These are phyloP conservation scores for Neurospora intermedia DNA, from an alignment of 495 filamentous ascomycete species.

Conservation along the genomic window DNA sequence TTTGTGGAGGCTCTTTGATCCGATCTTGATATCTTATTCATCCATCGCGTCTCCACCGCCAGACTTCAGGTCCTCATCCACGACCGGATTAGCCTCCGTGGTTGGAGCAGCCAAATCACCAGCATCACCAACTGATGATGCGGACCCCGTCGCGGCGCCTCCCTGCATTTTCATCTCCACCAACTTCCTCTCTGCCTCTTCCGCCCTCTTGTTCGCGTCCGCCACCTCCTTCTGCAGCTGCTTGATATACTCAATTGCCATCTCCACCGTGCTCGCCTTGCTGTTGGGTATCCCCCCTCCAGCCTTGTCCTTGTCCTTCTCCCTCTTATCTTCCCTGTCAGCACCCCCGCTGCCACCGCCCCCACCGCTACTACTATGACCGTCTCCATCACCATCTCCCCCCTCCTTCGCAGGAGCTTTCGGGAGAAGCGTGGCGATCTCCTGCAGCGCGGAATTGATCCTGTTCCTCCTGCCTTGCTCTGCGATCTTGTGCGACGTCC, in stretches of 20 bases:
- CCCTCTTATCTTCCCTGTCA: constrained; percentile 14
- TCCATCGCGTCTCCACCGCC: background rate
- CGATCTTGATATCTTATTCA: background rate
- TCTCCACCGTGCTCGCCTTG: constrained; percentile 93
- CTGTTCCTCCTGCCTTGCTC: constrained; percentile 92
- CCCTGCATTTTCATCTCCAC: constrained; percentile 6
- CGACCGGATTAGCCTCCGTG: background rate
- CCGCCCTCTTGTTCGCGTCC: constrained; percentile 53
- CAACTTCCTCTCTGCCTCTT: constrained; percentile 52
- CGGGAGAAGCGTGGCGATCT: constrained; percentile 80
- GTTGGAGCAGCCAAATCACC: background rate
- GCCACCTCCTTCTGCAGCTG: constrained; percentile 63
- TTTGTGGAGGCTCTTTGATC: background rate
- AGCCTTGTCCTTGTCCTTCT: constrained; percentile 28
- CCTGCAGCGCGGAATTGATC: constrained; percentile 87
- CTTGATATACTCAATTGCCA: constrained; percentile 92
- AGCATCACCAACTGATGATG: background rate
- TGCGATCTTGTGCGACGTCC: constrained; percentile 94
- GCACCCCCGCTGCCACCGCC: constrained; percentile 6
- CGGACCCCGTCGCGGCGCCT: background rate
- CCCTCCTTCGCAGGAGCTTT: constrained; percentile 24
- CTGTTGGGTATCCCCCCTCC: constrained; percentile 49
- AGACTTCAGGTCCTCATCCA: background rate
- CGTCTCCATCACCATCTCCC: constrained; percentile 33
- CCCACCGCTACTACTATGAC: constrained; percentile 23